These are phyloP conservation scores for Solanum hybrid DNA, from an alignment of 305 asterid species.

Conservation along the genomic window DNA sequence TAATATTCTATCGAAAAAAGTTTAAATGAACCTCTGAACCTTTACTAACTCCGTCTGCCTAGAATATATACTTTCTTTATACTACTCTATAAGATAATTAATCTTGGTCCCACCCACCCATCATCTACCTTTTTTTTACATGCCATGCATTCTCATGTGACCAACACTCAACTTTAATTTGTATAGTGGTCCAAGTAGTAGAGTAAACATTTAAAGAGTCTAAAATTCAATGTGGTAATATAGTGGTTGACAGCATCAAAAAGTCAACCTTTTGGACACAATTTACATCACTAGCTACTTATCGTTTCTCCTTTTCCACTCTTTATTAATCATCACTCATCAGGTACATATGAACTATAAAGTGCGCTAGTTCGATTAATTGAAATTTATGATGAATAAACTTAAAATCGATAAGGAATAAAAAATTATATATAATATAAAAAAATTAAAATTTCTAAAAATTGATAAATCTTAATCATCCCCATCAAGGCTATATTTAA, in stretches of 20 bases:
- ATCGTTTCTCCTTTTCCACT: not conserved
- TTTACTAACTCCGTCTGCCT: not conserved
- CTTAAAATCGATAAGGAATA: not conserved
- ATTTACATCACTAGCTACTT: not conserved
- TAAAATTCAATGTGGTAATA: not conserved
- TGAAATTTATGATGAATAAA: too few relatives aligned
- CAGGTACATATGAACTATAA: not conserved
- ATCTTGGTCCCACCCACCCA: not conserved
- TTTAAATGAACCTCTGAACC: not conserved
- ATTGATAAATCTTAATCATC: not conserved
- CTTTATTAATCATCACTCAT: too few relatives aligned
- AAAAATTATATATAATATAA: too few relatives aligned
- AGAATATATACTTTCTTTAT: not conserved
- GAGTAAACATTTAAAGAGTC: not conserved
- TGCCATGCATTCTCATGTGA: not conserved
- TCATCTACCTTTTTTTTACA: not conserved
- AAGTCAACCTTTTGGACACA: not conserved
- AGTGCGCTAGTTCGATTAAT: not conserved
- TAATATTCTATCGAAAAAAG: fast-evolving
- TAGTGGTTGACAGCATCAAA: not conserved
- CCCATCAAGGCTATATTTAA: not conserved
- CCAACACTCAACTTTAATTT: not conserved
- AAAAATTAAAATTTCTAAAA: too few relatives aligned
- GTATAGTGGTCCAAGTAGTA: not conserved
- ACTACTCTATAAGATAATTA: not conserved